Percentiles rank a stretch among this genome's conserved stretches.
Evolutionary conservation across 768 basidiomycete species (phyloP).

Genomic region (Auricularia sp.): DNA sequence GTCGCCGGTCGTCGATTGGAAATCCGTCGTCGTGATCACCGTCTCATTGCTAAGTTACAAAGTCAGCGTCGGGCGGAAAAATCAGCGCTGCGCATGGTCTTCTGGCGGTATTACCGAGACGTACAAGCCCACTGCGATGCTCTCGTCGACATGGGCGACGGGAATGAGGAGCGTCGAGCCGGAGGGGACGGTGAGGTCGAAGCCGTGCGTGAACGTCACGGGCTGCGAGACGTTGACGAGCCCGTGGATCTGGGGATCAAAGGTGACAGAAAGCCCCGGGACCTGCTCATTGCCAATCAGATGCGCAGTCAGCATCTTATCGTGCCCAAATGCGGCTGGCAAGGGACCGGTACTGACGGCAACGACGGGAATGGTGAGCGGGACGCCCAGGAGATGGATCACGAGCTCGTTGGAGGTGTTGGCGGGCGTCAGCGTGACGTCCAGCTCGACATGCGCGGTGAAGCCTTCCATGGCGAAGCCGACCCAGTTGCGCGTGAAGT

Average conservation of each 20-base stretch:
- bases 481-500: not conserved
- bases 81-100: too few relatives aligned
- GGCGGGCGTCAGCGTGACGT: not conserved
- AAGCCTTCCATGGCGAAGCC: not conserved
- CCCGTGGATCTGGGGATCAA: not conserved
- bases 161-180: not conserved
- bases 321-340: too few relatives aligned
- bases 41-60: not conserved
- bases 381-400: not conserved
- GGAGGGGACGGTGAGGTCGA: not conserved
- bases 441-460: not conserved
- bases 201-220: constrained; percentile 1
- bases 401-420: not conserved
- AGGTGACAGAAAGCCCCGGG: not conserved
- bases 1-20: not conserved
- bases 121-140: not conserved
- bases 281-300: not conserved
- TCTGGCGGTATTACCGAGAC: not conserved
- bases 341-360: not conserved
- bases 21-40: not conserved
- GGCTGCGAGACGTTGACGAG: not conserved
- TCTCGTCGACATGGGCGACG: not conserved
- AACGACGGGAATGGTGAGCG: not conserved
- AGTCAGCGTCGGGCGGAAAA: too few relatives aligned
- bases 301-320: not conserved